These are phyloP conservation scores for Penicillium vulpinum DNA, from an alignment of 2,329 filamentous ascomycete species.

Conservation along the genomic window DNA sequence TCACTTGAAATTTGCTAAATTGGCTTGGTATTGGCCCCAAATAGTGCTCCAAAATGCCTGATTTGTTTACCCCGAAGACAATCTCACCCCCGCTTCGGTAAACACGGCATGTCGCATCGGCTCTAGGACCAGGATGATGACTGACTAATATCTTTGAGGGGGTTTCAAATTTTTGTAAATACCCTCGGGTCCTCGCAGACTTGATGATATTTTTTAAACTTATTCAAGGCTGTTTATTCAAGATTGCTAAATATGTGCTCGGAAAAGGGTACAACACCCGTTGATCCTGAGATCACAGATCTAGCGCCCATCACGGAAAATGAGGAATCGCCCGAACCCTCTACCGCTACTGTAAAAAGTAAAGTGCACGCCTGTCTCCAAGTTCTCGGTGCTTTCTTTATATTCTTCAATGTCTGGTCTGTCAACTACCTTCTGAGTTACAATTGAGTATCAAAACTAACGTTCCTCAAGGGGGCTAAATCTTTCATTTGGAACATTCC, in stretches of 20 bases:
- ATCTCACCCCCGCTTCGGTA: constrained; percentile 4
- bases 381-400: constrained; percentile 34
- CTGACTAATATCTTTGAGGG: constrained; percentile 3
- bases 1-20: background rate
- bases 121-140: background rate
- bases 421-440: background rate
- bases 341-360: background rate
- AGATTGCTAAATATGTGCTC: background rate
- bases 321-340: background rate
- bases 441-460: background rate
- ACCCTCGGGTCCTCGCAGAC: background rate
- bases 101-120: background rate
- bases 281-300: background rate
- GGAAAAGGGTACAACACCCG: background rate
- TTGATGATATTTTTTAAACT: background rate
- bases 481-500: constrained; percentile 47
- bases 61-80: background rate
- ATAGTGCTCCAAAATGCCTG: background rate
- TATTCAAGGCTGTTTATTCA: background rate
- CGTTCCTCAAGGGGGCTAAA: constrained; percentile 9
- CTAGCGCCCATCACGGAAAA: background rate
- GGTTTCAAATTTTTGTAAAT: background rate
- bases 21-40: background rate
- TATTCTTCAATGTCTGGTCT: constrained; percentile 24
- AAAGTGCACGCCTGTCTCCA: constrained; percentile 9